Percentiles rank a stretch among this genome's conserved stretches.
These are phyloP conservation scores for Botryotinia globosa DNA, from an alignment of 2,329 filamentous ascomycete species.

Conservation along the genomic window DNA sequence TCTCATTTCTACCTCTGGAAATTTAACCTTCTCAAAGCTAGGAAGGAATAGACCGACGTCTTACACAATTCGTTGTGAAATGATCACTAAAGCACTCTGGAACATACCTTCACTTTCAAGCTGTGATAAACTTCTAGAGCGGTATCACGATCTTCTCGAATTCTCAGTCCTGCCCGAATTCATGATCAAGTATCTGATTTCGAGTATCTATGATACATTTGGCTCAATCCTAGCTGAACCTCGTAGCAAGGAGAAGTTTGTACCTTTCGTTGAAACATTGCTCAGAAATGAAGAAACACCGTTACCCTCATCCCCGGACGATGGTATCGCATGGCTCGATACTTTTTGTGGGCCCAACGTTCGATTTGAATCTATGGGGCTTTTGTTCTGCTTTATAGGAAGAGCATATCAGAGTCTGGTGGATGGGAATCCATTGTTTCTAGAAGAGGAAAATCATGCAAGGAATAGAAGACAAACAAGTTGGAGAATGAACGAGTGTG, in stretches of 20 bases:
- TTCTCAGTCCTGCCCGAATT: slow-evolving; percentile 22
- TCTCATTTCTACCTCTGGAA: background rate
- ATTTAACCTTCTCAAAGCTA: slow-evolving; percentile 11
- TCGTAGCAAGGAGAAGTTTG: slow-evolving; percentile 26
- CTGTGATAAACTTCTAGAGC: slow-evolving; percentile 27
- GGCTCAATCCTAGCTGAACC: slow-evolving; percentile 26
- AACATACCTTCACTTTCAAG: slow-evolving; percentile 34
- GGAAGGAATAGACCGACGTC: slow-evolving; percentile 27
- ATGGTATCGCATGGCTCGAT: slow-evolving; percentile 34
- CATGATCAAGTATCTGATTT: slow-evolving; percentile 30
- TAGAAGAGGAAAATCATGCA: slow-evolving; percentile 28
- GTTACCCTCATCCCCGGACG: slow-evolving; percentile 30
- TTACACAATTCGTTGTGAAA: background rate
- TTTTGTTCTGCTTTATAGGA: slow-evolving; percentile 35
- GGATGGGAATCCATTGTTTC: slow-evolving; percentile 34
- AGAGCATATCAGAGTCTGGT: slow-evolving; percentile 30
- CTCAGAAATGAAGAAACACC: slow-evolving; percentile 33
- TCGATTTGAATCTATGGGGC: slow-evolving; percentile 35
- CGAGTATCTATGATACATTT: slow-evolving; percentile 30
- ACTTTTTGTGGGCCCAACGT: slow-evolving; percentile 35
- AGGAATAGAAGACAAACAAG: slow-evolving; percentile 33
- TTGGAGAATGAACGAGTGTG: slow-evolving; percentile 38
- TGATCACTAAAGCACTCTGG: slow-evolving; percentile 28
- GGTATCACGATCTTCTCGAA: slow-evolving; percentile 21
- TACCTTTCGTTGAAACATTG: slow-evolving; percentile 27